phyloP scores from a whole-genome alignment of 139 green algal genomes.

The Chlamydomonas applanata region DNA sequence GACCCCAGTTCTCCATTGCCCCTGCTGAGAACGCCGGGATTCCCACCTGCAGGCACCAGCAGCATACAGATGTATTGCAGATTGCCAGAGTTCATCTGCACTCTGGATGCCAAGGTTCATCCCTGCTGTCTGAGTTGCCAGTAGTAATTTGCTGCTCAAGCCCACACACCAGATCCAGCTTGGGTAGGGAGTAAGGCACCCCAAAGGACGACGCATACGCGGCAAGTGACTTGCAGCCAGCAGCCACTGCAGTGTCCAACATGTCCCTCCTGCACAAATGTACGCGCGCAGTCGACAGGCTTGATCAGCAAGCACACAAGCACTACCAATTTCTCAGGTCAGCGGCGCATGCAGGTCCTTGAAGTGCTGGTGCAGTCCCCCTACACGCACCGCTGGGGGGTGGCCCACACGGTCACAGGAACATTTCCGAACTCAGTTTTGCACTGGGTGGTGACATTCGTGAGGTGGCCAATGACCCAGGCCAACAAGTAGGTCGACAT shows the following conservation, averaged over 20 bases:
- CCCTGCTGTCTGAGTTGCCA: too few relatives aligned
- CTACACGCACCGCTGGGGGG: conserved; percentile 45
- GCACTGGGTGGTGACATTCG: conserved; percentile 24
- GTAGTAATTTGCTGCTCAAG: too few relatives aligned
- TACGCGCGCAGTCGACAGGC: too few relatives aligned
- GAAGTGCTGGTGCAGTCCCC: too few relatives aligned
- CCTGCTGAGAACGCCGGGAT: conserved; percentile 89
- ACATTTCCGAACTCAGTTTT: not conserved
- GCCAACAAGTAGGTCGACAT: conserved; percentile 90
- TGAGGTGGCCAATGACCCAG: conserved; percentile 70
- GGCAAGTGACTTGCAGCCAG: conserved; percentile 37
- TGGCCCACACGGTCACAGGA: conserved; percentile 60
- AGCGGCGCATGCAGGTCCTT: too few relatives aligned
- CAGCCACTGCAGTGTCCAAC: conserved; percentile 32
- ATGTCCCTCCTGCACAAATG: conserved; percentile 24
- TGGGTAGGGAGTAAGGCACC: conserved; percentile 12
- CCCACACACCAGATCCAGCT: conserved; percentile 44
- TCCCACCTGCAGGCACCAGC: conserved; percentile 46
- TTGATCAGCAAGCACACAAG: too few relatives aligned
- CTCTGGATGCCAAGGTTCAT: too few relatives aligned
- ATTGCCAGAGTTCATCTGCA: too few relatives aligned
- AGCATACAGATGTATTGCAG: not conserved
- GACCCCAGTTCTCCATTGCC: conserved; percentile 96
- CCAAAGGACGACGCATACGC: conserved; percentile 11
- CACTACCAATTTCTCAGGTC: too few relatives aligned